A percentile compares a stretch with the other conserved stretches of the same genome.
phyloP scores from a whole-genome alignment of 2,329 filamentous ascomycete species.

The Fusarium cyanostomum region DNA sequence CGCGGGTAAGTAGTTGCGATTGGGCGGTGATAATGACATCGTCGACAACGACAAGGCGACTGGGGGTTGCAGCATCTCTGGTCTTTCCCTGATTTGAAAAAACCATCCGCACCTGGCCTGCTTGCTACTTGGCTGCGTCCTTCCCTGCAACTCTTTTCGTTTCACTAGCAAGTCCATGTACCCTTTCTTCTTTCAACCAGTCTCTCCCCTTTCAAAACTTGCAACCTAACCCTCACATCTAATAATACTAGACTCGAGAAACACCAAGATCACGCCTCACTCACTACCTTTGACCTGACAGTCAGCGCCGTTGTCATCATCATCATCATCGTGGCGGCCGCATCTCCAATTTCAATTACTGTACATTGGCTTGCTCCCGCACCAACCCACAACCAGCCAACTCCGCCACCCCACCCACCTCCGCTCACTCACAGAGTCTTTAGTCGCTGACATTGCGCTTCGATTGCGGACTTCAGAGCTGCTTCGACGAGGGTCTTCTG shows the following conservation, averaged over 20 bases:
- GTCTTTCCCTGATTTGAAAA: constrained; percentile 32
- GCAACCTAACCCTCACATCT: neutral
- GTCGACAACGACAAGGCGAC: neutral
- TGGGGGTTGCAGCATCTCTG: constrained; percentile 1
- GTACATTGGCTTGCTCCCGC: constrained; percentile 16
- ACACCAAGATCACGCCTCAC: constrained; percentile 1
- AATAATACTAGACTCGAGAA: neutral
- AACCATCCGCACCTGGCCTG: constrained; percentile 16
- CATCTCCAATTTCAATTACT: neutral
- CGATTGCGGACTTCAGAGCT: constrained; percentile 9
- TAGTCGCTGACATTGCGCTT: constrained; percentile 14
- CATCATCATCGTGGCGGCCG: neutral
- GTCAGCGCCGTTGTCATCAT: constrained; percentile 1
- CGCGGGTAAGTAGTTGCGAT: constrained; percentile 6
- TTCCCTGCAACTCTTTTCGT: constrained; percentile 32
- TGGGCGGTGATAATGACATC: constrained; percentile 6
- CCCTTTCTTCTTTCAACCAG: constrained; percentile 14
- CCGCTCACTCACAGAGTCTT: constrained; percentile 31
- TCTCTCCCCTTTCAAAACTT: neutral
- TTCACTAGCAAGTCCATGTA: constrained; percentile 23
- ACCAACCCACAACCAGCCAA: constrained; percentile 27
- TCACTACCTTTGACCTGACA: neutral
- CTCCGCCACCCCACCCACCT: constrained; percentile 35
- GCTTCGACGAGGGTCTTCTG: neutral
- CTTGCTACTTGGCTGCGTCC: constrained; percentile 13